Evolutionary conservation across 345 rosid genomes (phyloP).

Genomic region (Eucalyptus microcorys): DNA sequence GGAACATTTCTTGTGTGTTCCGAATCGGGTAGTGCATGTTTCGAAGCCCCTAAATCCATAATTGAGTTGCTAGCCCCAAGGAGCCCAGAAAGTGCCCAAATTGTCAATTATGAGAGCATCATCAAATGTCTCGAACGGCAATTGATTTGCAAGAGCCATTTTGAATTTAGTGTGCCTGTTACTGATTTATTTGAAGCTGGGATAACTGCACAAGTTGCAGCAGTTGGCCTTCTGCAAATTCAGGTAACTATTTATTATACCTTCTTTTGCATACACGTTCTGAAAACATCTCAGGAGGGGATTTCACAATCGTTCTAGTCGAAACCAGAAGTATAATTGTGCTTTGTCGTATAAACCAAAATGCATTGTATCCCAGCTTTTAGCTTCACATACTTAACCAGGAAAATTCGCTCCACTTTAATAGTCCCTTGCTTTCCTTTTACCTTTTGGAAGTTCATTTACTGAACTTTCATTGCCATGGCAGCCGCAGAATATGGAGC

Average conservation of each 20-base stretch:
- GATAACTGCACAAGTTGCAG: slow-evolving; percentile 8
- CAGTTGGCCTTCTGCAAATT: slow-evolving; percentile 3
- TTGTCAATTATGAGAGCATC: not conserved
- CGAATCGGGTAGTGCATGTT: slow-evolving; percentile 14
- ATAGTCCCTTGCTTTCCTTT: not conserved
- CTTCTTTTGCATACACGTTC: not conserved
- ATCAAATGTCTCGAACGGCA: not conserved
- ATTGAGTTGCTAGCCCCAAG: slow-evolving; percentile 2
- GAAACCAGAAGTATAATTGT: not conserved
- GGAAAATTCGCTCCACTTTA: not conserved
- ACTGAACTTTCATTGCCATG: not conserved
- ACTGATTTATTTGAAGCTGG: not conserved
- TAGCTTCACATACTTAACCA: not conserved
- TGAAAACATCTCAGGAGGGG: not conserved
- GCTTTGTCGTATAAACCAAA: not conserved
- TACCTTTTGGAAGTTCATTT: not conserved
- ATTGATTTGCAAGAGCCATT: not conserved
- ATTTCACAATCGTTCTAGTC: not conserved
- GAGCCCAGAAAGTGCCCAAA: not conserved
- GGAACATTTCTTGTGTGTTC: slow-evolving; percentile 41
- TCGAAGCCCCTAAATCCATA: slow-evolving; percentile 28
- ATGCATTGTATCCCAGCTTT: not conserved
- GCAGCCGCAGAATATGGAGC: slow-evolving; percentile 9
- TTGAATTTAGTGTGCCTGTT: not conserved
- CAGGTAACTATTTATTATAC: not conserved